A percentile compares a stretch with the other conserved stretches of the same genome.
phyloP scores from a whole-genome alignment of 148 eudicot species.

The Persicaria tinctoria region DNA sequence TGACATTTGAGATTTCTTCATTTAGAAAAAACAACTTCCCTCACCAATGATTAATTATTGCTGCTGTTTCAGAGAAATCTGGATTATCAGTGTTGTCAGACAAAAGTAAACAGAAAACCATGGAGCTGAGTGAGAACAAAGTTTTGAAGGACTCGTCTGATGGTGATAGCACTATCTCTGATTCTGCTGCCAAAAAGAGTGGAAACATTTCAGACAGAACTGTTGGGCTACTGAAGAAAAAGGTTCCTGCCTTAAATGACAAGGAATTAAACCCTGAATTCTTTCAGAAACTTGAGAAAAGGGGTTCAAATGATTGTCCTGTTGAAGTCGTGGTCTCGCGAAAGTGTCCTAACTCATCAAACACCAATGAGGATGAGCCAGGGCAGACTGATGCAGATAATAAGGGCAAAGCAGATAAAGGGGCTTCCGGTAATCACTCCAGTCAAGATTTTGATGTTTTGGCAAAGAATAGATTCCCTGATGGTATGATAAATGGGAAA shows the following conservation, averaged over 20 bases:
- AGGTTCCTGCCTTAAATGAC: constrained; percentile 65
- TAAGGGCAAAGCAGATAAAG: constrained; percentile 29
- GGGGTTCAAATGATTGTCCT: constrained; percentile 59
- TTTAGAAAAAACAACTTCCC: constrained; percentile 3
- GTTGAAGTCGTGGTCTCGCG: constrained; percentile 92
- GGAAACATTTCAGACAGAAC: constrained; percentile 59
- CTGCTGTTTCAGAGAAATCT: constrained; percentile 35
- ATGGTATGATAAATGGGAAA: constrained; percentile 30
- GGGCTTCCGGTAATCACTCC: constrained; percentile 3
- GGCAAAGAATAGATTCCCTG: constrained; percentile 26
- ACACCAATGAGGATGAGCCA: constrained; percentile 33
- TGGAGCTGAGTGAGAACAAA: constrained; percentile 29
- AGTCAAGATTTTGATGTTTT: constrained; percentile 24
- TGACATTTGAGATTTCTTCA: constrained; percentile 2
- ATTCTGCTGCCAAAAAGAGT: constrained; percentile 40
- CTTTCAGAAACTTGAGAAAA: constrained; percentile 81
- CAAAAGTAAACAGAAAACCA: constrained; percentile 27
- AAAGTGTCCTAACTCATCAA: constrained; percentile 43
- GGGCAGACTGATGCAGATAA: constrained; percentile 31
- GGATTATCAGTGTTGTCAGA: constrained; percentile 33
- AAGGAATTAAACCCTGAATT: constrained; percentile 89
- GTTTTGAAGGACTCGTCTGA: constrained; percentile 40
- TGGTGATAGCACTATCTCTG: constrained; percentile 34
- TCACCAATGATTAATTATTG: constrained; percentile 7
- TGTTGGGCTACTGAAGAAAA: constrained; percentile 74